Percentiles rank a stretch among this genome's conserved stretches.
Conservation (phyloP, 306 rosid species). For the Herpetospermum pedunculosum region DNA sequence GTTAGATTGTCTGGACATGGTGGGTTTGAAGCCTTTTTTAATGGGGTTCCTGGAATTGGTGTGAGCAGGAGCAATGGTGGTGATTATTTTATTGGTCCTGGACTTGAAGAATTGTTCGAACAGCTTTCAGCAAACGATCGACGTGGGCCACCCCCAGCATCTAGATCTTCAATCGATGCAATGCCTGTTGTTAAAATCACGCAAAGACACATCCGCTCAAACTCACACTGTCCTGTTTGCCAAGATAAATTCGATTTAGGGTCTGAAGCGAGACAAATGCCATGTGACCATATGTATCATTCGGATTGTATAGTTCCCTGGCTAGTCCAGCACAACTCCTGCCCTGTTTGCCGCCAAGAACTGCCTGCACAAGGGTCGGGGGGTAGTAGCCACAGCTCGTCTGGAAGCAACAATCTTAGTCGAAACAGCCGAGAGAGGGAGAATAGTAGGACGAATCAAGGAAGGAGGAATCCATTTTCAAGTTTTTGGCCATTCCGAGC, state of each 20-base stretch:
- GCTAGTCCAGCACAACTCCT: constrained; percentile 13
- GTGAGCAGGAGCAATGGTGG: constrained; percentile 13
- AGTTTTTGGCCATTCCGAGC: constrained; percentile 14
- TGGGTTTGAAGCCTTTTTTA: constrained; percentile 13
- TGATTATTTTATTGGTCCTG: constrained; percentile 12
- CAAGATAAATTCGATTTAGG: constrained; percentile 12
- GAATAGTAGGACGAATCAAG: constrained; percentile 4
- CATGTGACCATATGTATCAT: constrained; percentile 13
- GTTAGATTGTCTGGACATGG: constrained; percentile 1
- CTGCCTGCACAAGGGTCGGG: constrained; percentile 13
- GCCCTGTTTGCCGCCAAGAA: constrained; percentile 16
- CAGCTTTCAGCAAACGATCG: constrained; percentile 12
- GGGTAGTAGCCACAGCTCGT: neutral
- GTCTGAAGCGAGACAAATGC: constrained; percentile 6
- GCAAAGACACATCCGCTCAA: neutral
- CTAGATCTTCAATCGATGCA: constrained; percentile 10
- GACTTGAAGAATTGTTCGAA: constrained; percentile 12
- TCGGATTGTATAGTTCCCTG: constrained; percentile 13
- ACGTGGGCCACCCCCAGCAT: constrained; percentile 1
- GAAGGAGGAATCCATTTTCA: constrained; percentile 13
- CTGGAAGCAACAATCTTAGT: neutral
- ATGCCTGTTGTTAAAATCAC: constrained; percentile 9
- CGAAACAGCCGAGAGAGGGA: neutral
- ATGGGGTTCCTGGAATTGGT: constrained; percentile 13
- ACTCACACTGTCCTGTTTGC: constrained; percentile 15